Base-by-base conservation (phyloP, 164 flowering plant species). In the Amborella trichopoda region DNA sequence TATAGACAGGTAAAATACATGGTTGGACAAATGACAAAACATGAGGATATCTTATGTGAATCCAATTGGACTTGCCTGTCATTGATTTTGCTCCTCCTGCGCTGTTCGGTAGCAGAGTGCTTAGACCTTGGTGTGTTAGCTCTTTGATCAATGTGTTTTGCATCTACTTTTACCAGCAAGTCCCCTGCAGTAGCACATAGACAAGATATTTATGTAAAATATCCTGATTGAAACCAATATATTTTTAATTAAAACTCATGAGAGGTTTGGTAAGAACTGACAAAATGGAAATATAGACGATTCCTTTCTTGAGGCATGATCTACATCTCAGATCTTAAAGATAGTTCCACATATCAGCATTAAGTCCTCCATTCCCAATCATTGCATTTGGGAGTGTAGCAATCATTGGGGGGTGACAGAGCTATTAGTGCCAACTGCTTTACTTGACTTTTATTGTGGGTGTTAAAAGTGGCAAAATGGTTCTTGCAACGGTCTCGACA, bases 101-200 rank as follows among this genome's bases (percentile, higher is more conserved):
- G 82, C 61, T 90, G 97, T 69, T 90, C 97, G 1, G 97, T 86
- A 5, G 81, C 97, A 20, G 97, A 90, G 61, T 90, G 97, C 62
- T 90, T 90, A 20, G 94, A 86, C 44, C 95, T 55, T 2, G 79
- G 78, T 6, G 83, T 76, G 37, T 61, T 67, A 8, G 74, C 68
- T 66, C 77, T 80, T 60, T 83, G 94, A 54, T 74, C 85, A 38
- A 39, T 48, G 52, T 53, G 62, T 63, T 52, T 65, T 19, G 55
- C 54, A 39, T 67, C 72, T 23, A 36, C 33, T 55, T 28, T 66
- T 18, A 65, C 66, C 25, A 68, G 58, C 51, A 69, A 47, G 13
- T 77, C 77, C 13, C 54, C 83, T 76, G 63, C 47, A 62, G 50
- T 28, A 50, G 30, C 1, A 13, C 34, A 63, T 46, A 46, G 19